Conservation (phyloP, 2,329 filamentous ascomycete genomes). For the Curvularia sp. region DNA sequence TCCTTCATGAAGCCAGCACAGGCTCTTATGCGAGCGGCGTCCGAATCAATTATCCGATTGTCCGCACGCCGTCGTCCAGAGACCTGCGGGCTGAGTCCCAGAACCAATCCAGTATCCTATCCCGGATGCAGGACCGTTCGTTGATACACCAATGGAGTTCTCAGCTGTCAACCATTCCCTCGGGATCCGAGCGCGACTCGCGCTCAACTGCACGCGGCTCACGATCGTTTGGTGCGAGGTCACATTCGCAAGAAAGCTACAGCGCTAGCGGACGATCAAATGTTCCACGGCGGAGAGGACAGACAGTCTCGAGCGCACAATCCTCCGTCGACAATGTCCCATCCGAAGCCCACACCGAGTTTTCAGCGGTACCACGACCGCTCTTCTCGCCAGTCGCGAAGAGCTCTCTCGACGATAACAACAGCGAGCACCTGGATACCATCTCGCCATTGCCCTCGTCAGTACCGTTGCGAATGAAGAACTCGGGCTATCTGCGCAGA, state of each 20-base stretch:
- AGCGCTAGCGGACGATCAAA: constrained; percentile 29
- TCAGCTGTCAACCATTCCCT: constrained; percentile 49
- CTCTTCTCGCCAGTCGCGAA: constrained; percentile 42
- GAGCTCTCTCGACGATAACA: constrained; percentile 37
- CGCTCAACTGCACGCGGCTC: constrained; percentile 43
- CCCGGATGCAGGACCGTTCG: constrained; percentile 50
- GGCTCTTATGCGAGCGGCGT: constrained; percentile 45
- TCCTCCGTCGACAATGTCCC: constrained; percentile 46
- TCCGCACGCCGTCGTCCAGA: constrained; percentile 47
- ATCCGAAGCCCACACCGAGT: constrained; percentile 37
- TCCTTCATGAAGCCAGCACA: constrained; percentile 47
- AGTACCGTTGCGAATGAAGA: constrained; percentile 48
- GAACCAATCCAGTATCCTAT: constrained; percentile 42
- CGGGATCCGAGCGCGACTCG: constrained; percentile 48
- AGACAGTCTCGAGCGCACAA: constrained; percentile 44
- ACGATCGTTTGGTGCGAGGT: constrained; percentile 41
- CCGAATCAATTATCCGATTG: constrained; percentile 46
- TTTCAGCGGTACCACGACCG: constrained; percentile 46
- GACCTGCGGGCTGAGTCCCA: constrained; percentile 47
- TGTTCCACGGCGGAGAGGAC: constrained; percentile 38
- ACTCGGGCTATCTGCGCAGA: constrained; percentile 47
- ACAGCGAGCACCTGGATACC: constrained; percentile 49
- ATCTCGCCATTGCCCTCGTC: constrained; percentile 49
- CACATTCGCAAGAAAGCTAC: constrained; percentile 44
- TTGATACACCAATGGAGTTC: constrained; percentile 51